A percentile compares a stretch with the other conserved stretches of the same genome.
Conservation (phyloP, 106 monocot species). For the Phalaenopsis aphrodite region DNA sequence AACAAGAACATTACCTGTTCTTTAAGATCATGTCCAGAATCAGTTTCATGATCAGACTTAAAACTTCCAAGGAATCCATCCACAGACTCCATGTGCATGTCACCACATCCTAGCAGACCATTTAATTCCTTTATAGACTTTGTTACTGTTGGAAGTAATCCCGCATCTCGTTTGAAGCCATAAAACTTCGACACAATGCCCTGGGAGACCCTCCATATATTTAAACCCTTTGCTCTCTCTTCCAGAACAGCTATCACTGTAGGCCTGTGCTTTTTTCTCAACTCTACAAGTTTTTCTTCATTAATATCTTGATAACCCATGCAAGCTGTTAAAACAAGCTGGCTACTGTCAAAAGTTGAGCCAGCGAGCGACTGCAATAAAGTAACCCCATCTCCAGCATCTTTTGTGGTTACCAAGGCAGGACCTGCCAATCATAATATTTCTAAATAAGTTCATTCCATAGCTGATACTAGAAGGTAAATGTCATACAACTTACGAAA, state of each 20-base stretch:
- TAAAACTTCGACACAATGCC: conserved; percentile 86
- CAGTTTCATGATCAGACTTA: conserved; percentile 37
- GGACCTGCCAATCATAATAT: conserved; percentile 49
- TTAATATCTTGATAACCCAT: conserved; percentile 88
- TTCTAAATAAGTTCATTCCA: not conserved
- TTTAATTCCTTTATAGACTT: conserved; percentile 24
- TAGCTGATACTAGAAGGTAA: not conserved
- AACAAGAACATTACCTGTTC: conserved; percentile 52
- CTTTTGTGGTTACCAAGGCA: conserved; percentile 87
- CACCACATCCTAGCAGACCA: conserved; percentile 30
- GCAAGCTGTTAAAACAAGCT: conserved; percentile 90
- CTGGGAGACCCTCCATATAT: conserved; percentile 63
- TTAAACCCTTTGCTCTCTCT: conserved; percentile 73
- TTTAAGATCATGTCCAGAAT: conserved; percentile 71
- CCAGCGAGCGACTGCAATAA: conserved; percentile 89
- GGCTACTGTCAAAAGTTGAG: conserved; percentile 96
- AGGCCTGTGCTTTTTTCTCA: conserved; percentile 81
- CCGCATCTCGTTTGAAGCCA: conserved; percentile 65
- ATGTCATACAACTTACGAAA: not conserved
- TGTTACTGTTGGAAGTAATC: conserved; percentile 29
- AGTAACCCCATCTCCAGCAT: conserved; percentile 95
- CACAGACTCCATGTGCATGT: conserved; percentile 21
- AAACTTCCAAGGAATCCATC: conserved; percentile 36
- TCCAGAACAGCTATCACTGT: conserved; percentile 71
- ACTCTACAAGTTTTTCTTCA: conserved; percentile 59